These are phyloP conservation scores for Acrocalymma vagum DNA, from an alignment of 2,329 filamentous ascomycete genomes.

Conservation along the genomic window DNA sequence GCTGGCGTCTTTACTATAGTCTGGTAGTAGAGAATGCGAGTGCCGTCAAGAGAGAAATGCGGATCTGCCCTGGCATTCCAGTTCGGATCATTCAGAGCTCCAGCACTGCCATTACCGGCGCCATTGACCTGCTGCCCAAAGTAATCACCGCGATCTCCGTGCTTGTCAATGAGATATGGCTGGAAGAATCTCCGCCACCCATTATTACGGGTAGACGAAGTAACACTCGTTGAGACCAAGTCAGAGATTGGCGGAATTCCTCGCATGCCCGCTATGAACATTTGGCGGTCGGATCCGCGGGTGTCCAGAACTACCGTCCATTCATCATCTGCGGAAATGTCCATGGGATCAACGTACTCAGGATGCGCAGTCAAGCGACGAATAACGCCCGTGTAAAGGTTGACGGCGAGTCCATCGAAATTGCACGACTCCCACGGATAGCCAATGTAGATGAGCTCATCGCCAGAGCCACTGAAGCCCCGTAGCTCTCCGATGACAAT, in stretches of 20 bases:
- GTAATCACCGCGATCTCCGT: conserved; percentile 57
- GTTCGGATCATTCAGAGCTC: conserved; percentile 51
- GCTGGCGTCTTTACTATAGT: too few species aligned
- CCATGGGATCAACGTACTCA: conserved; percentile 55
- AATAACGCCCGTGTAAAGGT: conserved; percentile 51
- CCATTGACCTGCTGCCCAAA: conserved; percentile 54
- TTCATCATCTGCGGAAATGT: conserved; percentile 53
- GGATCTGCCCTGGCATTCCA: conserved; percentile 59
- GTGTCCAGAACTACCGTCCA: conserved; percentile 58
- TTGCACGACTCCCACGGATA: conserved; percentile 53
- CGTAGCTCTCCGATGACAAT: conserved; percentile 55
- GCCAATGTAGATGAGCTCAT: conserved; percentile 55
- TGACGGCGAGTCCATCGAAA: conserved; percentile 54
- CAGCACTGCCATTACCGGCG: conserved; percentile 19
- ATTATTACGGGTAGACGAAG: conserved; percentile 57
- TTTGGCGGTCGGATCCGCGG: conserved; percentile 51
- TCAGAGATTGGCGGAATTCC: conserved; percentile 54
- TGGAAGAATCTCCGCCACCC: conserved; percentile 57
- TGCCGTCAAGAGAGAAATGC: conserved; percentile 50
- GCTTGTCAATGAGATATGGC: conserved; percentile 53
- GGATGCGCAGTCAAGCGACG: conserved; percentile 55
- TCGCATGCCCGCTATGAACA: conserved; percentile 54
- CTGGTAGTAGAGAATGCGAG: conserved; percentile 49
- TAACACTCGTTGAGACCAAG: conserved; percentile 15
- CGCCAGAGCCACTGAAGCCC: conserved; percentile 54